phyloP scores from a whole-genome alignment of 2,329 filamentous ascomycete species.

The Sporothrix protearum region DNA sequence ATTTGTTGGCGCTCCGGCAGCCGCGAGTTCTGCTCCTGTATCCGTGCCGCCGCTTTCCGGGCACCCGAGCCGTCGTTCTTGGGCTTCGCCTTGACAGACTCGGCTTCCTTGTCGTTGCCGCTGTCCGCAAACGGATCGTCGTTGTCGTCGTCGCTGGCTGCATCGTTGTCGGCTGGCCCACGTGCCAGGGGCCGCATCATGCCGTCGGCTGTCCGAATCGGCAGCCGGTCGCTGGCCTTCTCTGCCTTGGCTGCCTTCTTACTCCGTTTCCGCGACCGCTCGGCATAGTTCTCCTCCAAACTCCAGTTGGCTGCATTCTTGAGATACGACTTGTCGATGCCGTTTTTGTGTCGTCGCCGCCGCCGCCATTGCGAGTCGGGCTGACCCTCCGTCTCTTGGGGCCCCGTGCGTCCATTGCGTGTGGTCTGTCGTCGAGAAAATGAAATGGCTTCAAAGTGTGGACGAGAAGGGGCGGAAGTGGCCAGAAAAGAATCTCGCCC shows the following conservation, averaged over 20 bases:
- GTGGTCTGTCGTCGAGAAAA: not conserved
- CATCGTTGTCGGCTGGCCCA: slow-evolving; percentile 57
- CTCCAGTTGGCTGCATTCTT: slow-evolving; percentile 79
- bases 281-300: slow-evolving; percentile 87
- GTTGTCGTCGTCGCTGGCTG: slow-evolving; percentile 57
- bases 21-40: slow-evolving; percentile 17
- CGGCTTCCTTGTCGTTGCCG: slow-evolving; percentile 42
- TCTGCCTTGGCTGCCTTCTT: slow-evolving; percentile 68
- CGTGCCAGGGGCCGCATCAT: slow-evolving; percentile 54
- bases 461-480: not conserved
- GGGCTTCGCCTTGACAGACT: slow-evolving; percentile 36
- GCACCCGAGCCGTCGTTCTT: not conserved
- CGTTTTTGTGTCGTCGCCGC: slow-evolving; percentile 38
- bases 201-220: slow-evolving; percentile 83
- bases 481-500: not conserved
- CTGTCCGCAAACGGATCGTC: slow-evolving; percentile 48
- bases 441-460: not conserved
- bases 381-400: slow-evolving; percentile 58
- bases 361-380: slow-evolving; percentile 48
- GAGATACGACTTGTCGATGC: slow-evolving; percentile 64
- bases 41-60: not conserved
- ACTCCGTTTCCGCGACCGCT: slow-evolving; percentile 53
- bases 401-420: slow-evolving; percentile 47
- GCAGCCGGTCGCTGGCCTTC: slow-evolving; percentile 69
- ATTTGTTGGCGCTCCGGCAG: slow-evolving; percentile 61